Base-by-base conservation (phyloP, 495 filamentous ascomycete genomes). In the Beverwykella pulmonaria region DNA sequence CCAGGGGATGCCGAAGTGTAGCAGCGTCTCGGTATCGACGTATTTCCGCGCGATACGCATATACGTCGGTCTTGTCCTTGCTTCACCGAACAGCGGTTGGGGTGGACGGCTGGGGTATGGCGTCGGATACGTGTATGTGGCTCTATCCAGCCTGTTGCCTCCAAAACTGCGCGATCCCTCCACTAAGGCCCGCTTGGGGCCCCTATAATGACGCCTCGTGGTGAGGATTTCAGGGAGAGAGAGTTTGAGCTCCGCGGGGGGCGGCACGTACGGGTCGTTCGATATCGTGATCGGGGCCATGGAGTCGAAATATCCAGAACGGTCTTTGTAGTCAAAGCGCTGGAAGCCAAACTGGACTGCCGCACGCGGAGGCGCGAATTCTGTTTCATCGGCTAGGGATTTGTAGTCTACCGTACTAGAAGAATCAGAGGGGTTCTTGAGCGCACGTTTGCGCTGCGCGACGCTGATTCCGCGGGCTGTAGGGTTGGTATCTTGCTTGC, bases 1-100 rank as follows among this genome's bases (percentile, higher is more conserved):
- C 62, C 63, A 70, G 2, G 68, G 68, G 9, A 70, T 20, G 3
- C 27, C 25, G 47, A 56, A 70, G 44, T 39, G 29, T 2, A n/a
- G 15, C 20, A 68, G 53, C 1, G 65, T 68, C 15, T 53, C 41
- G 8, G 34, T 2, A 12, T 36, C 36, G 19, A 68, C n/a, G 34
- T 63, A 39, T 6, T 44, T 17, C 2, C 47, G 29, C 44, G 55
- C 15, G 1, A 61, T 27, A 27, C 23, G 27, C 12, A 68, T 15
- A 22, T 62, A 15, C 39, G 59, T 23, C 9, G 27, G 27, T 34
- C 32, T 34, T 34, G 32, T 34, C 12, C 0, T 12, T 1, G 8
- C 3, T 32, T 30, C 25, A 50, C 8, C 0, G 19, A 49, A 22
- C 6, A 26, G 9, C 8, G 59, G 2, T 0, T 15, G 32, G 48